Base-by-base conservation (phyloP, 345 rosid genomes). In the Xanthoceras sorbifolium region DNA sequence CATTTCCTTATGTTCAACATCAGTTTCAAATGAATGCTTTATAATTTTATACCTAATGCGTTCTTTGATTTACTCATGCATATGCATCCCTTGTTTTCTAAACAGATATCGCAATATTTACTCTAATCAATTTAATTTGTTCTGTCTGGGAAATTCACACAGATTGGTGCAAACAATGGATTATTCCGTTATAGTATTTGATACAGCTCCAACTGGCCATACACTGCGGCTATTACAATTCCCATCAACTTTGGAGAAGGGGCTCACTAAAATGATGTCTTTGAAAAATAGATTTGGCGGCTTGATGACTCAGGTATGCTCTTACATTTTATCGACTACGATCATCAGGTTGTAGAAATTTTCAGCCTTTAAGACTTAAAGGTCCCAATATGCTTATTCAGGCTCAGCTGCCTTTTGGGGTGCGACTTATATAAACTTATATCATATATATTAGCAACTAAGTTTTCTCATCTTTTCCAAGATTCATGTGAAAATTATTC, bases 91-190 rank as follows among this genome's bases (percentile, higher is more conserved):
- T 34, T 72, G 36, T 59, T 71, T 17, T 18, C 22, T 17, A 32
- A 72, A 54, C 28, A 29, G 57, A 17, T 20, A n/a, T 60, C 59
- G n/a, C n/a, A n/a, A n/a, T n/a, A n/a, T n/a, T n/a, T 29, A 4
- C 4, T 32, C 9, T 22, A n/a, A 36, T 75, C 28, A 4, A 40
- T 26, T 57, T 52, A 65, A 52, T 75, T 44, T 46, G n/a, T 22
- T 40, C 72, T 77, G 61, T 73, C 59, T 52, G 52, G 54, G 48
- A 34, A 55, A 50, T 80, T 75, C 46, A 65, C 76, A 57, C 83
- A 94, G 98, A 85, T 86, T 97, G 96, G 97, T 94, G 83, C 98
- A 97, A 74, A 97, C 97, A 5, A 92, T 97, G 99, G 98, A 94
- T 78, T 97, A 97, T 85, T 93, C 97, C 25, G 90, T 89, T 78